Conservation (phyloP, 2,329 filamentous ascomycete genomes). For the Lachnellula arida region DNA sequence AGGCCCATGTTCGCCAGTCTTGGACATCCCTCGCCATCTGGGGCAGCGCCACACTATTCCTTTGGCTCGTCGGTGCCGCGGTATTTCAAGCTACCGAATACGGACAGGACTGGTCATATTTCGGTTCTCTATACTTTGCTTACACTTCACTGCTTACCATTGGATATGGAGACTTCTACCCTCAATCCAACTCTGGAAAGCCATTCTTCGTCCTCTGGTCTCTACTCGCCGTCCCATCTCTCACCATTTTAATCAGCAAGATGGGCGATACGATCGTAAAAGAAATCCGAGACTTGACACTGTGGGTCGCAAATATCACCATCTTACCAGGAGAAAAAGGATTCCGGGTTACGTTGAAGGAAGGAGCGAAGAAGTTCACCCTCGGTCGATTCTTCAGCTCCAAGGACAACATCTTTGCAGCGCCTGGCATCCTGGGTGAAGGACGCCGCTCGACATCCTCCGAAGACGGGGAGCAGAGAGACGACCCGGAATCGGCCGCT, state of each 20-base stretch:
- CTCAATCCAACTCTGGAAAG: conserved; percentile 71
- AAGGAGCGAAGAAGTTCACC: conserved; percentile 39
- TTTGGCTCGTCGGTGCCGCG: conserved; percentile 78
- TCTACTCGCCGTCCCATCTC: conserved; percentile 77
- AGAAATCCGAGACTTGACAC: conserved; percentile 49
- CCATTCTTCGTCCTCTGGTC: conserved; percentile 95
- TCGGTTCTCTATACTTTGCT: conserved; percentile 77
- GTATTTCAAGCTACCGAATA: conserved; percentile 59
- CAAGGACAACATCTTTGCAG: conserved; percentile 32
- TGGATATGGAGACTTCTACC: conserved; percentile 78
- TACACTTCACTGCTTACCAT: conserved; percentile 82
- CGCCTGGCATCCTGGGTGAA: conserved; percentile 40
- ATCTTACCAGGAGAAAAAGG: conserved; percentile 54
- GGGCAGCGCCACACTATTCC: conserved; percentile 31
- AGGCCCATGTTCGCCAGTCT: conserved; percentile 59
- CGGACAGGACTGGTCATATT: conserved; percentile 64
- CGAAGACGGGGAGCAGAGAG: conserved; percentile 17
- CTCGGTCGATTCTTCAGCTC: conserved; percentile 39
- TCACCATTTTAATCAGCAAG: conserved; percentile 80
- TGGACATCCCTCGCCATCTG: conserved; percentile 66
- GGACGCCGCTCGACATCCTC: conserved; percentile 17
- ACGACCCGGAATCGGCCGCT: conserved; percentile 22
- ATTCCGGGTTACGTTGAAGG: conserved; percentile 42
- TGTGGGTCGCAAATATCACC: conserved; percentile 53
- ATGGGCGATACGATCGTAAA: conserved; percentile 80